A percentile compares a stretch with the other conserved stretches of the same genome.
Conservation (phyloP, 2,329 filamentous ascomycete genomes). For the Alternaria tenuissima region DNA sequence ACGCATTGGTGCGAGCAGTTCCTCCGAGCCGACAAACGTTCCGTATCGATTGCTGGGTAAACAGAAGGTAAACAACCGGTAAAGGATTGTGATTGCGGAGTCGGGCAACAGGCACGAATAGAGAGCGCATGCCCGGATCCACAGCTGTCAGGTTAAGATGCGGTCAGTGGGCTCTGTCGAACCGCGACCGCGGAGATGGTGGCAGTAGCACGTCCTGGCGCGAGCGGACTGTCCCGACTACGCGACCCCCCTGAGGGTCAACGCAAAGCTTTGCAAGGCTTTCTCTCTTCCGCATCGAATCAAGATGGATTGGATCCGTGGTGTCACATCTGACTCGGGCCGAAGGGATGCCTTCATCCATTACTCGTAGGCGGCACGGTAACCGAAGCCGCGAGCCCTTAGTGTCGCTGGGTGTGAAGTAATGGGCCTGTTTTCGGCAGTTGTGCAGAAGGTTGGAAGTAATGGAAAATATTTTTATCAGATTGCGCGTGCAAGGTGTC, state of each 20-base stretch:
- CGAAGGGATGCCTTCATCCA: conserved; percentile 17
- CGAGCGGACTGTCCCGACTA: conserved; percentile 30
- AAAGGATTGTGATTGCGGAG: conserved; percentile 2
- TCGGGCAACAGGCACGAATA: conserved; percentile 7
- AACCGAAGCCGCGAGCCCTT: conserved; percentile 9
- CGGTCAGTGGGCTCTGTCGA: conserved; percentile 34
- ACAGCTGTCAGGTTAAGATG: conserved; percentile 27
- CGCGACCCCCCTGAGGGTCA: conserved; percentile 18
- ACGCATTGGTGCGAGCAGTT: conserved; percentile 9
- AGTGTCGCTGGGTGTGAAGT: neutral
- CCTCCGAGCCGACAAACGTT: conserved; percentile 7
- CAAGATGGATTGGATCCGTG: conserved; percentile 21
- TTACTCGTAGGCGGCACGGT: conserved; percentile 21
- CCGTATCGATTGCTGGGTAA: conserved; percentile 8
- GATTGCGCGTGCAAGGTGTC: conserved; percentile 5
- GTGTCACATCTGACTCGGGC: conserved; percentile 24
- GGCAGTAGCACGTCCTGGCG: conserved; percentile 26
- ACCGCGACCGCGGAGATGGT: conserved; percentile 30
- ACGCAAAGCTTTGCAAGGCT: conserved; percentile 17
- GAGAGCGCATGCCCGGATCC: neutral
- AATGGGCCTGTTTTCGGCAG: neutral
- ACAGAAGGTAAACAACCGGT: conserved; percentile 7
- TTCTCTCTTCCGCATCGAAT: conserved; percentile 12
- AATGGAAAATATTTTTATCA: neutral
- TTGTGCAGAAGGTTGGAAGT: neutral